Percentiles rank a stretch among this genome's conserved stretches.
phyloP scores from a whole-genome alignment of 2,329 filamentous ascomycete genomes.

The Verticillium tricorpus region DNA sequence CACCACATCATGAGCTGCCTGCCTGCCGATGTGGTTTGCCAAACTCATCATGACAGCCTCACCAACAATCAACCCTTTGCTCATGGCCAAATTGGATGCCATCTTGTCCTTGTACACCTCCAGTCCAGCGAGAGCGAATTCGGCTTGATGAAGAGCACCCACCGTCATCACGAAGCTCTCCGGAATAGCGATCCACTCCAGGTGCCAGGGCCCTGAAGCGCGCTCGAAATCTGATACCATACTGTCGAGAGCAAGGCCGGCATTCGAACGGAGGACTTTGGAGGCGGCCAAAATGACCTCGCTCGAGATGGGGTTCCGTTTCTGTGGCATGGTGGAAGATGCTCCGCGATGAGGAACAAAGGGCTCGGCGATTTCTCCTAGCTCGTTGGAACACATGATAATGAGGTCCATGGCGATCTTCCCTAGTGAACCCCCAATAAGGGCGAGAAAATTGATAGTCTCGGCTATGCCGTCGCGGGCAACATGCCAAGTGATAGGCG shows the following conservation, averaged over 20 bases:
- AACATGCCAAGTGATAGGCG: constrained; percentile 54
- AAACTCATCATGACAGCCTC: constrained; percentile 60
- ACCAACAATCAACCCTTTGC: constrained; percentile 48
- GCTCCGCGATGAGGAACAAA: constrained; percentile 50
- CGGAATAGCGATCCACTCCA: constrained; percentile 54
- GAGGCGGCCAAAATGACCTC: constrained; percentile 51
- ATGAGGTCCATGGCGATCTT: constrained; percentile 54
- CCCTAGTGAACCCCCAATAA: constrained; percentile 47
- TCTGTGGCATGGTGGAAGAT: constrained; percentile 54
- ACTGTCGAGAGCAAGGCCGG: constrained; percentile 46
- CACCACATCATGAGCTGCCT: constrained; percentile 50
- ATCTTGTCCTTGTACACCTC: constrained; percentile 45
- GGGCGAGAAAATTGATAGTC: constrained; percentile 46
- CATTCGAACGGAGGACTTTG: constrained; percentile 48
- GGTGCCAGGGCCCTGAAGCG: constrained; percentile 53
- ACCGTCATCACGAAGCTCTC: constrained; percentile 48
- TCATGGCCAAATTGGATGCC: constrained; percentile 45
- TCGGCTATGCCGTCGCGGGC: constrained; percentile 50
- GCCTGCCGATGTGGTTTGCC: constrained; percentile 44
- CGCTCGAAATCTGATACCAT: constrained; percentile 57
- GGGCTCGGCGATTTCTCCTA: constrained; percentile 45
- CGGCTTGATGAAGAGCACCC: constrained; percentile 47
- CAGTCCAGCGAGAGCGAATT: constrained; percentile 47
- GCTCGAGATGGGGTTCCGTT: constrained; percentile 54
- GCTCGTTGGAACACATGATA: constrained; percentile 53